phyloP scores from a whole-genome alignment of 768 basidiomycete species.

The Suillus subalutaceus region DNA sequence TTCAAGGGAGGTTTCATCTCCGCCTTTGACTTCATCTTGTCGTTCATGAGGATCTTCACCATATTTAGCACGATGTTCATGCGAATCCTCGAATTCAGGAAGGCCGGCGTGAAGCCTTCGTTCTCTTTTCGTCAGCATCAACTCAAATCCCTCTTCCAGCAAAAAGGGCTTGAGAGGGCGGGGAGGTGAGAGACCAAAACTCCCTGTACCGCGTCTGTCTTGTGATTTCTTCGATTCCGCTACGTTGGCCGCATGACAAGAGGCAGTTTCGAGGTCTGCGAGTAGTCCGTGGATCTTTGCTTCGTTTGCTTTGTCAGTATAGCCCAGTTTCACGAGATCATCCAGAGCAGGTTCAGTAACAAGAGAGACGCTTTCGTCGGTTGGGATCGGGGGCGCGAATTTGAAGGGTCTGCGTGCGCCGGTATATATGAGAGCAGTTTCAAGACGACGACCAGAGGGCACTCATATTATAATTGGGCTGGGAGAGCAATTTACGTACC shows the following conservation, averaged over 20 bases:
- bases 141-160: slow-evolving; percentile 14
- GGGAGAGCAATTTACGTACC: slow-evolving; percentile 40
- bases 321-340: slow-evolving; percentile 17
- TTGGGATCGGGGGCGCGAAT: slow-evolving; percentile 35
- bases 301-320: slow-evolving; percentile 5
- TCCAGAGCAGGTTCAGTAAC: slow-evolving; percentile 18
- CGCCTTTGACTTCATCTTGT: neutral
- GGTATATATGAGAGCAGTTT: neutral
- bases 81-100: slow-evolving; percentile 6
- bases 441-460: slow-evolving; percentile 5
- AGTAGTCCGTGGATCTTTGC: slow-evolving; percentile 3
- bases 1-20: neutral
- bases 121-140: slow-evolving; percentile 31
- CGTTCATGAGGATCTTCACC: neutral
- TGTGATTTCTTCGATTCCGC: slow-evolving; percentile 3
- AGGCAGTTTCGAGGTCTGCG: neutral
- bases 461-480: neutral
- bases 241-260: neutral
- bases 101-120: slow-evolving; percentile 20
- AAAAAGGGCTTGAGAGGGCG: neutral
- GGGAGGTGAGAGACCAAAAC: slow-evolving; percentile 29
- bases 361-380: slow-evolving; percentile 33
- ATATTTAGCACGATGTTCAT: neutral
- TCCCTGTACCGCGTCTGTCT: slow-evolving; percentile 23
- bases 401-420: slow-evolving; percentile 50